Base-by-base conservation (phyloP, 2,329 filamentous ascomycete genomes). In the Torrubiella hemipterigena region DNA sequence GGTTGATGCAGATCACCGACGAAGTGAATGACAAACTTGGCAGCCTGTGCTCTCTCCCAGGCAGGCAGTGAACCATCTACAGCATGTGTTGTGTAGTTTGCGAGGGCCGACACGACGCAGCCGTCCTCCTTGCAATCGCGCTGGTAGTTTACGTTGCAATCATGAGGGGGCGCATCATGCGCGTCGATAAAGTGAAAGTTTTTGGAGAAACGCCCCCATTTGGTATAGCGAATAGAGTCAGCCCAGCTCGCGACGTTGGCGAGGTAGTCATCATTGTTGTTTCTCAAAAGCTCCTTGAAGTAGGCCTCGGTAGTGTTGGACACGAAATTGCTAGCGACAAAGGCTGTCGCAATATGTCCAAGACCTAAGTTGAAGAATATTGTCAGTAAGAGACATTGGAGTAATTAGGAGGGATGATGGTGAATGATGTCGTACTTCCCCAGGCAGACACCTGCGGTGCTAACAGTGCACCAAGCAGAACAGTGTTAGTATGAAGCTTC, bases 151-250 rank as follows among this genome's bases (percentile, higher is more conserved):
- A 80, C 65, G 37, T 61, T 61, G 55, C 76, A 80, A 27, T 52
- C 57, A 12, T 45, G 44, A 1, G 75, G 75, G 33, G 76, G 76
- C 42, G 55, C 51, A 52, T 81, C 76, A 44, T 77, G 65, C 36
- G 75, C 74, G 49, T 80, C 76, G 53, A 81, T 80, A 56, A 73
- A 81, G 60, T 81, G 76, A 51, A 77, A 77, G 20, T 65, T 65
- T 40, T 63, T 69, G 7, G 68, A 73, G 51, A 73, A 80, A 22
- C 61, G 60, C 11, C 72, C 74, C 58, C 69, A 75, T 49, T 65
- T 63, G 7, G 70, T 77, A 55, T 80, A 79, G 16, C 74, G 65
- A 49, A 76, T 63, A 23, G 64, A 73, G 54, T 81, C 76, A 18
- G 76, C 75, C 77, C 77, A 81, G 8, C 72, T 72, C 4, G 77